Evolutionary conservation across 805 yeast genomes (phyloP).

Genomic region (Starmerella khaoyaiensis): DNA sequence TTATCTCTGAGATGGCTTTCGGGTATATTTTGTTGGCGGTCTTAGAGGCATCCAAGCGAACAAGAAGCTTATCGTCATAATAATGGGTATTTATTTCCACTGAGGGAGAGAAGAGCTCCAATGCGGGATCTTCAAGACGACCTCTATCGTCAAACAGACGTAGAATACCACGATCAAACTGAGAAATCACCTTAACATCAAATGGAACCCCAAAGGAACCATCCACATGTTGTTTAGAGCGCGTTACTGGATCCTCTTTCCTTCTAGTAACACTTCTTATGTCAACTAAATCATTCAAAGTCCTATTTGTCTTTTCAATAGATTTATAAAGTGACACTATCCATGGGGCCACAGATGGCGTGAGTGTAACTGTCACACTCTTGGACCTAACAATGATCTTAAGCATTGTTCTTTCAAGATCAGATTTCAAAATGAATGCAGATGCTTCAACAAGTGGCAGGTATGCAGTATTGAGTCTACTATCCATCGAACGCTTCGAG

Average conservation of each 20-base stretch:
- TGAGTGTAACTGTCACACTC: conserved; percentile 20
- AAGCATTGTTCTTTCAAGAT: conserved; percentile 8
- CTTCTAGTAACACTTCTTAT: too few relatives aligned
- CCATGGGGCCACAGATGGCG: conserved; percentile 30
- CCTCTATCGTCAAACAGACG: conserved; percentile 22
- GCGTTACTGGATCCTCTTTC: too few relatives aligned
- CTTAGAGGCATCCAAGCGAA: conserved; percentile 48
- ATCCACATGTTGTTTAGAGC: too few relatives aligned
- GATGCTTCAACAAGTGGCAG: conserved; percentile 23
- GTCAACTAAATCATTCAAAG: conserved; percentile 2
- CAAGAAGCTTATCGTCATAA: conserved; percentile 21
- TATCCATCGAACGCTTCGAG: conserved; percentile 17
- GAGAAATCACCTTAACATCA: conserved; percentile 4
- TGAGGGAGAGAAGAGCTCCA: conserved; percentile 64
- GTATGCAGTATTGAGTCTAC: conserved; percentile 21
- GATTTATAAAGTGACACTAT: conserved; percentile 37
- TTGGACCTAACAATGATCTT: conserved; percentile 22
- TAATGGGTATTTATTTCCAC: conserved; percentile 48
- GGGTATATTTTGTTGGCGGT: conserved; percentile 62
- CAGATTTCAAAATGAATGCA: conserved; percentile 8
- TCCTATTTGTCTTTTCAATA: conserved; percentile 27
- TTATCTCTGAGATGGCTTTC: conserved; percentile 50
- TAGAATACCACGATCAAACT: conserved; percentile 18
- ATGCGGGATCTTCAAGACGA: conserved; percentile 17
- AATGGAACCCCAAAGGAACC: conserved; percentile 9